phyloP scores from a whole-genome alignment of 805 yeast genomes.

The Phaffomyces opuntiae region DNA sequence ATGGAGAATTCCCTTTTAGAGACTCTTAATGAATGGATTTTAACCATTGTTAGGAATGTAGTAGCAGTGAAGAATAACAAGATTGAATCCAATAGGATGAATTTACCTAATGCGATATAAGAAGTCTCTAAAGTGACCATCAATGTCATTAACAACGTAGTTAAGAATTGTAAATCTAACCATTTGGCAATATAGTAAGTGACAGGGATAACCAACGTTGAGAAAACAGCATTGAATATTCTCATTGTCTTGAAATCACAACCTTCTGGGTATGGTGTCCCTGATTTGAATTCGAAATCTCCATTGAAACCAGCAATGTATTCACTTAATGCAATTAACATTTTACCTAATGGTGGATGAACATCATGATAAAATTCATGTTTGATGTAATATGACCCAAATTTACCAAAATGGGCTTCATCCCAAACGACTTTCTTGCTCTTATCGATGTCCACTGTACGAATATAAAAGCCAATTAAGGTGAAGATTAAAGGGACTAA shows the following conservation, averaged over 20 bases:
- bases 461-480: constrained; percentile 40
- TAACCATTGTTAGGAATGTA: constrained; percentile 54
- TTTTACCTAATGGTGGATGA: constrained; percentile 82
- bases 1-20: constrained; percentile 30
- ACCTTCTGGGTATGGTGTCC: constrained; percentile 54
- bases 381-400: constrained; percentile 72
- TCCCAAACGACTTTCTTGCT: constrained; percentile 73
- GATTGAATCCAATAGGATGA: constrained; percentile 73
- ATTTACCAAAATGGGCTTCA: constrained; percentile 86
- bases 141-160: constrained; percentile 54
- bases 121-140: constrained; percentile 64
- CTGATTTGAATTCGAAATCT: constrained; percentile 66
- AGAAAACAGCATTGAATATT: constrained; percentile 60
- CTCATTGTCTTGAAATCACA: constrained; percentile 62
- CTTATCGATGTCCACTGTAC: constrained; percentile 52
- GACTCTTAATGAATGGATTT: constrained; percentile 41
- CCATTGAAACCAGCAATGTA: constrained; percentile 80
- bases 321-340: constrained; percentile 73
- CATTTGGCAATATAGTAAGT: constrained; percentile 65
- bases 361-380: constrained; percentile 83
- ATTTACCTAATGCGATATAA: constrained; percentile 63
- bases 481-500: constrained; percentile 37
- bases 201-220: constrained; percentile 59
- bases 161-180: constrained; percentile 41
- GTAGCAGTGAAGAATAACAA: constrained; percentile 68